A percentile compares a stretch with the other conserved stretches of the same genome.
phyloP scores from a whole-genome alignment of 139 green algal genomes.

The Closterium sp. region DNA sequence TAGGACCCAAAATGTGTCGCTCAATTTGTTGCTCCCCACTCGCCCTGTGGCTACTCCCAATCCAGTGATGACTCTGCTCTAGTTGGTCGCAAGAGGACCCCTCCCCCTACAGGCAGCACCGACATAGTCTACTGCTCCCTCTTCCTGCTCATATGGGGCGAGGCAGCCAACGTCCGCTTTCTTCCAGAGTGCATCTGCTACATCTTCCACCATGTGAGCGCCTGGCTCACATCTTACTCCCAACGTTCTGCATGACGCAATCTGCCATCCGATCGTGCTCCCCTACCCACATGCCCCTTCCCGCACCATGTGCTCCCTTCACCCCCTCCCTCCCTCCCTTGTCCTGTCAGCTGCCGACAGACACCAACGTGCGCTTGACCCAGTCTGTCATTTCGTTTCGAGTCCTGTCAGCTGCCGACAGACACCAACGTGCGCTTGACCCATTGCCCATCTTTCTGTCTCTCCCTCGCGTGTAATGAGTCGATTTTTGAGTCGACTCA shows the following conservation, averaged over 20 bases:
- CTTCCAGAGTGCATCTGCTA: slow-evolving; percentile 76
- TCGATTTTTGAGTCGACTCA: too few relatives aligned
- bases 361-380: slow-evolving; percentile 14
- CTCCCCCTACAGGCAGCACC: not conserved
- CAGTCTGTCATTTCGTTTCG: not conserved
- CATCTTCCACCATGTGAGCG: slow-evolving; percentile 63
- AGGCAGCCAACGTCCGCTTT: slow-evolving; percentile 78
- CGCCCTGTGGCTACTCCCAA: not conserved
- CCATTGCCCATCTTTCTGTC: too few relatives aligned
- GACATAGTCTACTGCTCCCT: slow-evolving; percentile 52
- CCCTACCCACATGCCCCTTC: too few relatives aligned
- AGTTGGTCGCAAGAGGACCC: not conserved
- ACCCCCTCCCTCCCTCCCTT: not conserved
- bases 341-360: slow-evolving; percentile 15
- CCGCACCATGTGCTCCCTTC: too few relatives aligned
- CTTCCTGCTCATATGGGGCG: slow-evolving; percentile 81
- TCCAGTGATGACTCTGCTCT: not conserved
- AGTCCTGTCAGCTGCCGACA: slow-evolving; percentile 12
- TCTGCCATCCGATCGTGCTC: too few relatives aligned
- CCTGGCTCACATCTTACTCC: not conserved
- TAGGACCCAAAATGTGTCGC: not conserved
- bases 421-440: slow-evolving; percentile 20
- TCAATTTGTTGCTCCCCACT: not conserved
- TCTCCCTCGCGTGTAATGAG: too few relatives aligned
- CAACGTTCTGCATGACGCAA: too few relatives aligned